Evolutionary conservation across 768 basidiomycete genomes (phyloP), one percentile per base, ranked within the genome.

Genomic region (Hydnomerulius pinastri): DNA sequence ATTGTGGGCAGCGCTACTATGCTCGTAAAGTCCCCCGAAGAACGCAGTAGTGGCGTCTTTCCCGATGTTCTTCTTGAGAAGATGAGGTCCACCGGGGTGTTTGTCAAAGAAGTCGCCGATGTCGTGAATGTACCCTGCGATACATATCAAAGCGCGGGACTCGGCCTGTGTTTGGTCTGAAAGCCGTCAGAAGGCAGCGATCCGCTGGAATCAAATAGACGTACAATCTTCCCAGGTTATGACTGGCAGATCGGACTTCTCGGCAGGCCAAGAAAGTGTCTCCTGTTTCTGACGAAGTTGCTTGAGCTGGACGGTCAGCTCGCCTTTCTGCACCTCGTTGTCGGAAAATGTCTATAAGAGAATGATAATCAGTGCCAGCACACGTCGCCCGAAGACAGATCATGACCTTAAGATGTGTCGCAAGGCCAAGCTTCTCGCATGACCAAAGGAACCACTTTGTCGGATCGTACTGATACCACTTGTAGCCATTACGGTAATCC

Each of bases 401-500:
- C 29, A 46, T 15, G 17, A 70, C 71, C 73, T 83, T 83, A 45
- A 84, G 70, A 63, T 85, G 82, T 38, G 62, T 69, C 11, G 75
- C 74, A 23, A 74, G 73, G 32, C 81, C 80, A 45, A 84, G 41
- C 55, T 65, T 54, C 50, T 69, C 60, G 65, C 72, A 73, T 27
- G 73, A 67, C 64, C 70, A 71, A 65, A 85, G 78, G 73, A 85
- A 83, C 93, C 92, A 93, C 72, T 94, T 92, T 12, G 90, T 92
- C 7, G 90, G 90, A 65, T 92, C 90, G 64, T 91, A 92, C 67
- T 92, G 90, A 67, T 81, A 81, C 81, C 82, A 83, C 68, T 82
- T 90, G 77, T 94, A 90, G 46, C 92, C 92, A 65, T 93, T 93
- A 17, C 92, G 81, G 74, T 92, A 96, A 70, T 96, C 93, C 87